Conservation (phyloP, 495 filamentous ascomycete genomes). For the Staphylotrichum longicolle region DNA sequence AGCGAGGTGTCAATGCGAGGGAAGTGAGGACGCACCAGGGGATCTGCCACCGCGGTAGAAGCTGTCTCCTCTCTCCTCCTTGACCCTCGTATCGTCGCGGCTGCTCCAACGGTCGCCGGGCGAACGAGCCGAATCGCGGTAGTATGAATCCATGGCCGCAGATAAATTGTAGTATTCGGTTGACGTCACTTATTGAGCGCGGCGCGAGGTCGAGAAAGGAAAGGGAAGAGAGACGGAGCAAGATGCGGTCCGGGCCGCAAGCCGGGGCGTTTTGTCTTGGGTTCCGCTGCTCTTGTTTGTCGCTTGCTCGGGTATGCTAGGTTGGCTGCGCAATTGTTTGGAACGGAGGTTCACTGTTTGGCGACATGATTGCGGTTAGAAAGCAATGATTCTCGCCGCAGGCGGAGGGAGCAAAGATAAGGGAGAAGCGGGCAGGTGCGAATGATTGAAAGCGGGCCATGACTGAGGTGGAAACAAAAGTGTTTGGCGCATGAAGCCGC, state of each 20-base stretch:
- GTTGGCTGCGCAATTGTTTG: conserved; percentile 27
- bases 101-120: conserved; percentile 52
- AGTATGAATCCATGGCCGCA: conserved; percentile 47
- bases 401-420: conserved; percentile 30
- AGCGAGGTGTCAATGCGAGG: conserved; percentile 7
- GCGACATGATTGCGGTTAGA: conserved; percentile 54
- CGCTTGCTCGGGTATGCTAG: conserved; percentile 28
- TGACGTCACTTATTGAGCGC: not conserved
- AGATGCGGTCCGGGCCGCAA: not conserved
- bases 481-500: conserved; percentile 29
- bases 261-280: not conserved
- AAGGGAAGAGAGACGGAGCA: not conserved
- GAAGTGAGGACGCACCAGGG: conserved; percentile 48
- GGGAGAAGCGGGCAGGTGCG: conserved; percentile 32
- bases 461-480: conserved; percentile 23
- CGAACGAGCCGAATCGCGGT: conserved; percentile 50
- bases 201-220: not conserved
- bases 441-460: conserved; percentile 23
- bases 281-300: conserved; percentile 16
- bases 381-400: conserved; percentile 37
- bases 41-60: conserved; percentile 57
- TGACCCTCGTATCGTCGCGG: conserved; percentile 47
- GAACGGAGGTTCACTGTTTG: conserved; percentile 44
- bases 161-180: not conserved
- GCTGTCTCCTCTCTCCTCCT: conserved; percentile 50